These are phyloP conservation scores for Ceratobasidium papillatum DNA, from an alignment of 1,284 basidiomycete species.

Conservation along the genomic window DNA sequence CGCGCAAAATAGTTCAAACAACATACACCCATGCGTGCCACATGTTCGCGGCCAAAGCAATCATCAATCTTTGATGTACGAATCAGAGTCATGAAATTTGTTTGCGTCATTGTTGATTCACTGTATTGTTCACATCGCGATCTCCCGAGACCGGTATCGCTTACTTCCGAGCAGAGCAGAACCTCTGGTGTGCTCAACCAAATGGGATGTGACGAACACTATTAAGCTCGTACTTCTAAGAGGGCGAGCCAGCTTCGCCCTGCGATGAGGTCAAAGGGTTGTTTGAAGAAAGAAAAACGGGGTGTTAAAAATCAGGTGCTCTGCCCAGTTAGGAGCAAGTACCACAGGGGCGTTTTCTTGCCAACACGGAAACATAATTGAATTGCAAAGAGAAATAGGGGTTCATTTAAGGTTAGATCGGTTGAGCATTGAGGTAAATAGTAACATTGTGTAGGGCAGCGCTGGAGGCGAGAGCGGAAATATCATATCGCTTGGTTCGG, in stretches of 20 bases:
- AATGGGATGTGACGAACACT: not conserved
- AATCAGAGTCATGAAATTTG: not conserved
- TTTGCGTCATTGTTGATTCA: constrained; percentile 1
- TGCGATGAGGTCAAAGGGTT: not conserved
- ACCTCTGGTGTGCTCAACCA: not conserved
- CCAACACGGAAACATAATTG: not conserved
- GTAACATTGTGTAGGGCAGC: no score
- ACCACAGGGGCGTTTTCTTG: constrained; percentile 4
- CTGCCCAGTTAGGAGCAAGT: not conserved
- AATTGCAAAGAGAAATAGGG: constrained; percentile 19
- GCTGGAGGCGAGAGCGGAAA: not conserved
- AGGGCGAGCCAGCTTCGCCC: not conserved
- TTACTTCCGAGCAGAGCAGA: not conserved
- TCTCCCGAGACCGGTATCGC: not conserved
- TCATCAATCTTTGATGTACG: not conserved
- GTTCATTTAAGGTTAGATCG: not conserved
- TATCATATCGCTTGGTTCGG: not conserved
- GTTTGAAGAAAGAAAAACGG: not conserved
- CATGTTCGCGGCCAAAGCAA: not conserved
- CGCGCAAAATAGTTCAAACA: not conserved
- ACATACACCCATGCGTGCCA: not conserved
- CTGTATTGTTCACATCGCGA: not conserved
- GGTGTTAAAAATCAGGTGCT: not conserved
- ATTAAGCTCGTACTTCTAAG: not conserved
- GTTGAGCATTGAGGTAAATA: not conserved